phyloP scores from a whole-genome alignment of 345 rosid genomes.

The Pistacia atlantica region DNA sequence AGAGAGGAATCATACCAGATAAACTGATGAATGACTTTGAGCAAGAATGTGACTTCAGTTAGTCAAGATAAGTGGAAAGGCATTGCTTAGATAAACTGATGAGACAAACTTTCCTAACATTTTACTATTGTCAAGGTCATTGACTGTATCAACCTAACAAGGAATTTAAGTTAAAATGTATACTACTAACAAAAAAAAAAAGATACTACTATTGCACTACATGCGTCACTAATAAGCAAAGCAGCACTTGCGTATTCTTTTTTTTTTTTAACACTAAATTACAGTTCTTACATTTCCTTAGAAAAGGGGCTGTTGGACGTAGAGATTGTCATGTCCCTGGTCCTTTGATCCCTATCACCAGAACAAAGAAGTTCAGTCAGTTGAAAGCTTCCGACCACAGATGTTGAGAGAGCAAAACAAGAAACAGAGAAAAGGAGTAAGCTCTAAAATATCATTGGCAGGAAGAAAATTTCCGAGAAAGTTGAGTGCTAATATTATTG shows the following conservation, averaged over 20 bases:
- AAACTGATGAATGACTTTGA: neutral
- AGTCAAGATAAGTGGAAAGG: neutral
- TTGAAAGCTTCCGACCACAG: neutral
- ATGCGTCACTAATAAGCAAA: slow-evolving; percentile 12
- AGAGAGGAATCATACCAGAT: neutral
- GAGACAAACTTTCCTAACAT: neutral
- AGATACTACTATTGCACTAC: slow-evolving; percentile 13
- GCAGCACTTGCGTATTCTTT: neutral
- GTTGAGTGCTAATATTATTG: neutral
- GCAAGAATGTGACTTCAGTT: too few species aligned
- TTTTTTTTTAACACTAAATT: slow-evolving; percentile 8
- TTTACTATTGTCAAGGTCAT: slow-evolving; percentile 1
- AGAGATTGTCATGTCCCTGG: slow-evolving; percentile 15
- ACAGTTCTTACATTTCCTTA: slow-evolving; percentile 2
- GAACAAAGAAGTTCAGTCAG: slow-evolving; percentile 9
- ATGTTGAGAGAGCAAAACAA: neutral
- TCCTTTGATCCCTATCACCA: slow-evolving; percentile 22
- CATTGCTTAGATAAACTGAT: neutral
- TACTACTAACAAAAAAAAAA: neutral
- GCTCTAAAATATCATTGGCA: neutral
- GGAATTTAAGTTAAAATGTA: slow-evolving; percentile 1
- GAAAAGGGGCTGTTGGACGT: slow-evolving; percentile 13
- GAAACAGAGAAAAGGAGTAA: neutral
- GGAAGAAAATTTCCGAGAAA: neutral
- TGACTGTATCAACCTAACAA: neutral